Evolutionary conservation across 2,329 filamentous ascomycete species (phyloP), one percentile per base, ranked within the genome.

Genomic region (Neofusicoccum cordaticola): DNA sequence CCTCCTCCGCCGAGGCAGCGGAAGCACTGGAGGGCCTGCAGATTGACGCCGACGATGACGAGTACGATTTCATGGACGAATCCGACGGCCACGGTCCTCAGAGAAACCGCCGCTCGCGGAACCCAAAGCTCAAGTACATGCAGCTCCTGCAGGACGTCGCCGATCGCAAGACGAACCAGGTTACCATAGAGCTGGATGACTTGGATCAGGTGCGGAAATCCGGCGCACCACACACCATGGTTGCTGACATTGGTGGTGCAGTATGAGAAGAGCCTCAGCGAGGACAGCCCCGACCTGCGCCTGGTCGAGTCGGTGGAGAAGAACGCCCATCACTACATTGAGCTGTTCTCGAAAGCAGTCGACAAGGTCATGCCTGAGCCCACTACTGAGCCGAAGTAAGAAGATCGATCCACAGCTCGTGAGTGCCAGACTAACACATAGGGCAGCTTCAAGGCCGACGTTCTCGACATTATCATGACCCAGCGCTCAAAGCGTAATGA

Each of bases 321-420:
- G 70, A 99, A 99, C 79, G 92, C 95, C 15, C 91, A 95, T 73
- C 95, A 97, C 77, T 99, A 99, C 74, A 89, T 98, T 69, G 95
- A 99, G 73, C 86, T 98, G 66, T 80, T 98, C 66, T 94, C 94
- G 2, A 85, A 90, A 69, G 95, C 95, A 7, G 88, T 97, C 50
- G 95, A 99, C 80, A 90, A 88, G 66, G 85, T 91, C 62, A 88
- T 99, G 85, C 95, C 95, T 0, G 83, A 85, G 67, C 90, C 93
- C 45, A 90, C 86, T 13, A 84, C 83, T 62, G 92, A 97, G 69
- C 85, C 94, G 69, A 93, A 86, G 86, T 92, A 84, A 70, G 86
- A 74, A 15, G 34, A 8, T 22, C 5, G 4, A 6, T 11, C 8
- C 41, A 11, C 9, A n/a, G n/a, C n/a, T 13, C 15, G 5, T 13